A percentile compares a stretch with the other conserved stretches of the same genome.
phyloP scores from a whole-genome alignment of 1,284 basidiomycete species.

The Cryptococcus sp. region DNA sequence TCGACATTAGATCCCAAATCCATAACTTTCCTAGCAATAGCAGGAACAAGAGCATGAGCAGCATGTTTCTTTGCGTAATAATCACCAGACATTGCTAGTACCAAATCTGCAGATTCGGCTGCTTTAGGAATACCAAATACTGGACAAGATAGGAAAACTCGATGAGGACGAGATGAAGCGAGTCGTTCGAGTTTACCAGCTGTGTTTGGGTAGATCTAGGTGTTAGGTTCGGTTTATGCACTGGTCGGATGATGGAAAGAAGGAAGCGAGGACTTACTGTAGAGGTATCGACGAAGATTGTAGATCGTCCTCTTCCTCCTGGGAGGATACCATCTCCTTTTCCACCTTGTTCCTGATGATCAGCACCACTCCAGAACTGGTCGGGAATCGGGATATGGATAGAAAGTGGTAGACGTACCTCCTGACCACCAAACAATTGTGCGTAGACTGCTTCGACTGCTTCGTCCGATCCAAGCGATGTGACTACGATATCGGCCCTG shows the following conservation, averaged over 20 bases:
- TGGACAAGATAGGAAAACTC: slow-evolving; percentile 69
- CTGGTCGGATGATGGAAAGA: neutral
- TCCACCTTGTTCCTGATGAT: slow-evolving; percentile 26
- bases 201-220: slow-evolving; percentile 63
- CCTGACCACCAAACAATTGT: slow-evolving; percentile 59
- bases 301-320: slow-evolving; percentile 49
- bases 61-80: slow-evolving; percentile 77
- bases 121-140: slow-evolving; percentile 67
- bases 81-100: slow-evolving; percentile 77
- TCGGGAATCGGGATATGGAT: too few relatives aligned
- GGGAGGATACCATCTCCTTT: slow-evolving; percentile 42
- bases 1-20: slow-evolving; percentile 51
- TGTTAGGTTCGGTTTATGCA: neutral
- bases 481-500: slow-evolving; percentile 75
- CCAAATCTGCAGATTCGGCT: slow-evolving; percentile 65
- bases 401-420: slow-evolving; percentile 36
- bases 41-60: slow-evolving; percentile 65
- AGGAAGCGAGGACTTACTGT: slow-evolving; percentile 54
- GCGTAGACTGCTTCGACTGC: slow-evolving; percentile 67
- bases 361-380: neutral
- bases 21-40: slow-evolving; percentile 66
- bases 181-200: slow-evolving; percentile 72
- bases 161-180: slow-evolving; percentile 59
- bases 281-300: slow-evolving; percentile 76
- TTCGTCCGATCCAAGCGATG: slow-evolving; percentile 68